These are phyloP conservation scores for Dipodascopsis uninucleata DNA, from an alignment of 805 yeast genomes.

Conservation along the genomic window DNA sequence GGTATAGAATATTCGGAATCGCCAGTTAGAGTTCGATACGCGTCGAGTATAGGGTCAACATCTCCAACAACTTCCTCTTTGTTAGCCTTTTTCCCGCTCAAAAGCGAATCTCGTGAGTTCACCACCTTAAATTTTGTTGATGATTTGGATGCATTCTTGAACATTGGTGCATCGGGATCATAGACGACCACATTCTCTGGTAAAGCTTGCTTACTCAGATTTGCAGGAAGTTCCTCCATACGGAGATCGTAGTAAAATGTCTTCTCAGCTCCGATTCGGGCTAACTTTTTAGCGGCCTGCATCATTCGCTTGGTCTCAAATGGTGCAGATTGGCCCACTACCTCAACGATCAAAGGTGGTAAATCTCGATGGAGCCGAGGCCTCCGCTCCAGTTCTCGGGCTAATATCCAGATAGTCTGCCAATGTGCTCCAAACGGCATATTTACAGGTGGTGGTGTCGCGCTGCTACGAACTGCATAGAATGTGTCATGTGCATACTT, in stretches of 20 bases:
- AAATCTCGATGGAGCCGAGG: neutral
- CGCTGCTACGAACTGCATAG: neutral
- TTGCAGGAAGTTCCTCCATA: constrained; percentile 3
- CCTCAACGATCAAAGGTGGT: constrained; percentile 4
- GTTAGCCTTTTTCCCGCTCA: neutral
- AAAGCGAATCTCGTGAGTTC: constrained; percentile 6
- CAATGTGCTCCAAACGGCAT: neutral
- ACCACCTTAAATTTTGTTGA: constrained; percentile 3
- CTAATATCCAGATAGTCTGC: neutral
- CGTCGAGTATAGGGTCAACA: constrained; percentile 14
- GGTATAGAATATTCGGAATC: constrained; percentile 9
- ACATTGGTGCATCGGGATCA: too few relatives aligned
- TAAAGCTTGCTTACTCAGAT: too few relatives aligned
- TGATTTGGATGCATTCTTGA: neutral
- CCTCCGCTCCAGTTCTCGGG: too few relatives aligned
- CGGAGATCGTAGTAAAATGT: constrained; percentile 8
- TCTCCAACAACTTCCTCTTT: constrained; percentile 4
- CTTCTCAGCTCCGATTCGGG: constrained; percentile 10
- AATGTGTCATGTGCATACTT: constrained; percentile 1
- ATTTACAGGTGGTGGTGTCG: neutral
- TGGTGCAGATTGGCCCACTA: constrained; percentile 3
- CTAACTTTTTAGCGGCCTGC: constrained; percentile 16
- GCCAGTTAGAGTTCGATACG: constrained; percentile 13
- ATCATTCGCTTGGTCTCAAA: neutral
- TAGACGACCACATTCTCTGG: too few relatives aligned